phyloP scores from a whole-genome alignment of 495 filamentous ascomycete genomes.

The Daldinia grandis region DNA sequence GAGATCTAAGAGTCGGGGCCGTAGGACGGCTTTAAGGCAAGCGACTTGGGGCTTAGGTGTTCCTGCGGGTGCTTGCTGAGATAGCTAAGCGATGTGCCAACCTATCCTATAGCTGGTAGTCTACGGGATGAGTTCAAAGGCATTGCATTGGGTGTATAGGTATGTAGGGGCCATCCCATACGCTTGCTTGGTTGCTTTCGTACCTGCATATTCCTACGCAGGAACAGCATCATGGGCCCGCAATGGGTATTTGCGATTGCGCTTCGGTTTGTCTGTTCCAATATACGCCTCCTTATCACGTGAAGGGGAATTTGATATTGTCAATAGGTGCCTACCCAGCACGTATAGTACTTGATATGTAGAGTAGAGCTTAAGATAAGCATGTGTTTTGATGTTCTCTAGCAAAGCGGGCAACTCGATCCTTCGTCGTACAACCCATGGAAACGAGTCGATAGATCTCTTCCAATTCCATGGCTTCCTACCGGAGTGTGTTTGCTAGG shows the following conservation, averaged over 20 bases:
- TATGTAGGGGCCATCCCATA: neutral
- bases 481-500: neutral
- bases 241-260: neutral
- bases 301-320: neutral
- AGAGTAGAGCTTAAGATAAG: neutral
- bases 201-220: neutral
- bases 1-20: neutral
- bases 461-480: neutral
- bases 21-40: neutral
- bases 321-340: neutral
- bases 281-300: neutral
- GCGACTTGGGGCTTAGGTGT: neutral
- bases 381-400: neutral
- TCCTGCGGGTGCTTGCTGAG: neutral
- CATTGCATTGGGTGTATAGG: neutral
- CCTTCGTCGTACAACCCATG: neutral
- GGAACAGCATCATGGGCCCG: neutral
- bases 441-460: neutral
- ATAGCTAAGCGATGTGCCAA: neutral
- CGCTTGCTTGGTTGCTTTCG: neutral
- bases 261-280: neutral
- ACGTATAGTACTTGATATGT: neutral
- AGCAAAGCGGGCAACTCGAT: neutral
- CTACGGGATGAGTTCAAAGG: neutral
- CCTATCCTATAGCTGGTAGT: neutral